phyloP scores from a whole-genome alignment of 1,139 yeast species.

The Suhomyces guaymorum region DNA sequence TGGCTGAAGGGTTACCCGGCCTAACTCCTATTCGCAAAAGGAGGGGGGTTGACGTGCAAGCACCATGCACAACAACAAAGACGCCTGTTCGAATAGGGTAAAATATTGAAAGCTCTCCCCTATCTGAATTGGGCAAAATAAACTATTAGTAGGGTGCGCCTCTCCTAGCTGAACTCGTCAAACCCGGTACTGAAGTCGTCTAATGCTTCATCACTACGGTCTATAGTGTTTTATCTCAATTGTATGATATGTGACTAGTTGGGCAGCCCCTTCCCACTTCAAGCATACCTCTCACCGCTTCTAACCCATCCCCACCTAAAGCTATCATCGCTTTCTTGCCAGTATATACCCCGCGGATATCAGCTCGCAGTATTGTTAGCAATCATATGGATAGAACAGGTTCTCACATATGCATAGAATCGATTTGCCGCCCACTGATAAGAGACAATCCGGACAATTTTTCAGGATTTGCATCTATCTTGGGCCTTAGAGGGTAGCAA shows the following conservation, averaged over 20 bases:
- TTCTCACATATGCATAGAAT: slow-evolving; percentile 2
- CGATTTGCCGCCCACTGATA: not conserved
- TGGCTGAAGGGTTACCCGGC: slow-evolving; percentile 8
- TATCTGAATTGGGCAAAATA: slow-evolving; percentile 1
- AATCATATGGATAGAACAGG: slow-evolving; percentile 6
- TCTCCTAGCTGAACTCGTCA: slow-evolving; percentile 3
- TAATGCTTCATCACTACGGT: too few species aligned
- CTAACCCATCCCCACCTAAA: not conserved
- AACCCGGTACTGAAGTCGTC: too few species aligned
- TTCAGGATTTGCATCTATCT: slow-evolving; percentile 2
- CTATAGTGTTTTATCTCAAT: too few species aligned
- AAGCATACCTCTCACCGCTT: not conserved
- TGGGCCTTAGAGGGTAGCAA: too few species aligned
- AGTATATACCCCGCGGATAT: not conserved
- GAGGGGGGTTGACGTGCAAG: too few species aligned
- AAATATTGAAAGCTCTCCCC: not conserved
- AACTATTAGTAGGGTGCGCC: not conserved
- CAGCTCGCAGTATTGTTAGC: not conserved
- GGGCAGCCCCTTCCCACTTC: too few species aligned
- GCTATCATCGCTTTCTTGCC: not conserved
- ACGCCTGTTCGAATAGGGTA: not conserved
- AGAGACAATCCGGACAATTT: slow-evolving; percentile 1
- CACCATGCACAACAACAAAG: too few species aligned
- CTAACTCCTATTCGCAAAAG: slow-evolving; percentile 6
- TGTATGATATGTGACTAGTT: too few species aligned